phyloP scores from a whole-genome alignment of 2,329 filamentous ascomycete species.

The Trichoderma afroharzianum region DNA sequence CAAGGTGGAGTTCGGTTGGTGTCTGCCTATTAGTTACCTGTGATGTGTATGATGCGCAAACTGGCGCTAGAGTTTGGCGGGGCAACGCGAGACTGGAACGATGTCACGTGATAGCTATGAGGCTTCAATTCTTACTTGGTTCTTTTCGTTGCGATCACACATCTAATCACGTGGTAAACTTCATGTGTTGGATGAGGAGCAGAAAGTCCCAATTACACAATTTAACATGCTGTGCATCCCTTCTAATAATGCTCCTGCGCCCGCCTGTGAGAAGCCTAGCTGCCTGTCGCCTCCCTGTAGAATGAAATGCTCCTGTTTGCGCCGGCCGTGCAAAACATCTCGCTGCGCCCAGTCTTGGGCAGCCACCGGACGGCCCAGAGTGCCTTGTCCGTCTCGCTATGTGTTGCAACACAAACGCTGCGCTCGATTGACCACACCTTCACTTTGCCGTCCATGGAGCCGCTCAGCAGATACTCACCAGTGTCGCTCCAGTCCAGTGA shows the following conservation, averaged over 20 bases:
- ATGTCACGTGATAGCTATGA: conserved; percentile 41
- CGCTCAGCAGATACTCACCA: conserved; percentile 85
- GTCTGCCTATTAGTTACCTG: not conserved
- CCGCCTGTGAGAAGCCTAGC: conserved; percentile 33
- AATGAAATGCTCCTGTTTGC: conserved; percentile 73
- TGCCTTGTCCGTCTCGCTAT: conserved; percentile 82
- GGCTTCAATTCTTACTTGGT: not conserved
- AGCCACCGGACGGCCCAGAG: conserved; percentile 85
- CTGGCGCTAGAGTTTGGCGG: conserved; percentile 40
- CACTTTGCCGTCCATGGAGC: conserved; percentile 86
- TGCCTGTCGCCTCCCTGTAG: conserved; percentile 78
- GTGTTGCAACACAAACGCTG: conserved; percentile 82
- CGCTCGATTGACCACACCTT: conserved; percentile 94
- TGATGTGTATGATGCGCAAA: not conserved
- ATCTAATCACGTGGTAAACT: conserved; percentile 13
- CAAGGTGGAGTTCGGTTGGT: not conserved
- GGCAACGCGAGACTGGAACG: conserved; percentile 52
- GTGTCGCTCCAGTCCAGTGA: conserved; percentile 90
- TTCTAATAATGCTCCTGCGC: not conserved
- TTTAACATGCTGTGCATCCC: not conserved
- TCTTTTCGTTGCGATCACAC: not conserved
- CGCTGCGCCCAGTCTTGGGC: conserved; percentile 64
- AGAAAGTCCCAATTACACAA: not conserved
- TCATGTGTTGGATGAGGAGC: not conserved
- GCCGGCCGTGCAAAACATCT: conserved; percentile 74